Evolutionary conservation across 768 basidiomycete species (phyloP).

Genomic region (Amanita muscaria): DNA sequence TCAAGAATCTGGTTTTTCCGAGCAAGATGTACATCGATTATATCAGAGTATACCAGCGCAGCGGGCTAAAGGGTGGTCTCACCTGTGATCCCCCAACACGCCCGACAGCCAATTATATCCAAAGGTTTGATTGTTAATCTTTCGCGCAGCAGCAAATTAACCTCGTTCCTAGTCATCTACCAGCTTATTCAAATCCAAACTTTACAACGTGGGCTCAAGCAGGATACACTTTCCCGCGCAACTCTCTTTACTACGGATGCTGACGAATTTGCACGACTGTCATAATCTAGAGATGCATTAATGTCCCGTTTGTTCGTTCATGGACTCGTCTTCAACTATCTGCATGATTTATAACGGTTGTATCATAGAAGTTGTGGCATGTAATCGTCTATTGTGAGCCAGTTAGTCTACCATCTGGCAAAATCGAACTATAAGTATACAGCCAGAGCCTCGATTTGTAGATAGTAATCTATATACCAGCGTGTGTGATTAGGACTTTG

Average conservation of each 20-base stretch:
- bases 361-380: conserved; percentile 1
- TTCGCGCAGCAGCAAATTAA: neutral
- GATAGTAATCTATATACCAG: conserved; percentile 4
- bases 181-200: conserved; percentile 71
- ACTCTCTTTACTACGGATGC: conserved; percentile 39
- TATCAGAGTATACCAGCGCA: conserved; percentile 78
- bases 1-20: conserved; percentile 66
- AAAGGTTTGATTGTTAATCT: conserved; percentile 26
- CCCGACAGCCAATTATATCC: conserved; percentile 79
- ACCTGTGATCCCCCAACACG: conserved; percentile 72
- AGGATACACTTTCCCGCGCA: conserved; percentile 69
- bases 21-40: conserved; percentile 82
- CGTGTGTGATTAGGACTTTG: neutral
- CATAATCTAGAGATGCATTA: conserved; percentile 4
- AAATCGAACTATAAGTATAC: neutral
- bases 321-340: conserved; percentile 1
- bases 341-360: conserved; percentile 8
- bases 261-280: too few species aligned
- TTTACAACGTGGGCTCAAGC: conserved; percentile 79
- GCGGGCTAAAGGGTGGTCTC: conserved; percentile 56
- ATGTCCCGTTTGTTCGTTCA: neutral
- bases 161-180: conserved; percentile 26
- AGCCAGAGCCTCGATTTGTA: neutral
- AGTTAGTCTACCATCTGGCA: neutral
- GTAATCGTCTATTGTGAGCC: conserved; percentile 4